A percentile compares a stretch with the other conserved stretches of the same genome.
Evolutionary conservation across 768 basidiomycete genomes (phyloP).

Genomic region (Sporobolomyces phaffii): DNA sequence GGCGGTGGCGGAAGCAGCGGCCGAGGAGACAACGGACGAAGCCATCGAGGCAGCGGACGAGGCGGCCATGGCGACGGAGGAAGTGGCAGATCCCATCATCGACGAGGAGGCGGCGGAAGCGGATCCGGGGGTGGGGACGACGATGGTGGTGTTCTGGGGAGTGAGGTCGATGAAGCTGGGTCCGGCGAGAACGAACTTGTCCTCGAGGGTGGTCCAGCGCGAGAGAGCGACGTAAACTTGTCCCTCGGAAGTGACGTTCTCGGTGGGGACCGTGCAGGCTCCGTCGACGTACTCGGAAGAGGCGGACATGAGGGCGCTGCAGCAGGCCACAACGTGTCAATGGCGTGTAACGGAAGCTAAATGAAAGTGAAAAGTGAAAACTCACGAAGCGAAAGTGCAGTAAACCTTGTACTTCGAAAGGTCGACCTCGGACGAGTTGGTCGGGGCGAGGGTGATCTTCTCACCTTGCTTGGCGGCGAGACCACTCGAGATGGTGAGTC

Average conservation of each 20-base stretch:
- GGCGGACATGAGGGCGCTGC: neutral
- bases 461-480: conserved; percentile 44
- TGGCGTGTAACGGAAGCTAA: neutral
- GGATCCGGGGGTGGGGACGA: neutral
- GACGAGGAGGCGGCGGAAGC: neutral
- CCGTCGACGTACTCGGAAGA: conserved; percentile 5
- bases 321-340: conserved; percentile 46
- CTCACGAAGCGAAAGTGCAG: conserved; percentile 9
- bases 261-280: conserved; percentile 3
- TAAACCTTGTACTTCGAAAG: conserved; percentile 39
- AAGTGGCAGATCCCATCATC: neutral
- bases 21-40: neutral
- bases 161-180: conserved; percentile 2
- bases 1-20: neutral
- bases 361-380: neutral
- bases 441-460: conserved; percentile 39
- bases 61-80: neutral
- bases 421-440: conserved; percentile 10
- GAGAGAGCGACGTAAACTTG: neutral
- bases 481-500: conserved; percentile 47
- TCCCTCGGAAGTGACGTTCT: conserved; percentile 1
- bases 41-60: neutral
- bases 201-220: neutral
- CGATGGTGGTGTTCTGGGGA: conserved; percentile 2
- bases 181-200: conserved; percentile 4